Base-by-base conservation (phyloP, 345 rosid species). In the Boechera divaricarpa region DNA sequence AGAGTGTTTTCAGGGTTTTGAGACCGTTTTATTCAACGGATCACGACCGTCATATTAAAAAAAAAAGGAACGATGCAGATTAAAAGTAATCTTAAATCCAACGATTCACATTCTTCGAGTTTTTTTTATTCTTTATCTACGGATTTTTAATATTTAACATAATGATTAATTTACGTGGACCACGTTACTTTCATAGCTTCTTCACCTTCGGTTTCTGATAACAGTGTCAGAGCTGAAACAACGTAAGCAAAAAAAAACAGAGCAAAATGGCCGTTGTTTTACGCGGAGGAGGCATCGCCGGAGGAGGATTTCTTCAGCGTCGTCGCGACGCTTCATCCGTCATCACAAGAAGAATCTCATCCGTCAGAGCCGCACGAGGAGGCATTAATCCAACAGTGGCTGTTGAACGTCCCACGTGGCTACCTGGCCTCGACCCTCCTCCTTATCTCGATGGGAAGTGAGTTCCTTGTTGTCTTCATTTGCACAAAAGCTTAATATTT, bases 381-480 rank as follows among this genome's bases (percentile, higher is more conserved):
- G 38, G 32, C 54, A 29, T 70, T 56, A 63, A 48, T 39, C 67
- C 72, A 56, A 66, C 68, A 7, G 82, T 54, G 12, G 85, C 93
- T 3, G 88, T 82, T 60, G 87, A 86, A 83, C 91, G 98, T 73
- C 86, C 97, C 73, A 94, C 94, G 0, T 94, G 98, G 98, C 91
- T 94, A 48, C 97, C 97, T 18, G 98, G 98, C 10, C 90, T 94
- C 7, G 91, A 90, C 74, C 91, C 97, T 77, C 94, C 98, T 10
- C 78, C 94, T 16, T 88, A 94, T 80, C 92, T 92, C 3, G 91
- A 92, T 68, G 98, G 98, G 79, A 87, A 86, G 98, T 94, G 77
- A 87, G 95, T 56, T 39, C 16, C 48, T 51, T 55, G 24, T 51
- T 5, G 53, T 33, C 59, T 21, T 0, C 31, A 13, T 24, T 47